Conservation (phyloP, 2,329 filamentous ascomycete genomes). For the Fusarium illudens region DNA sequence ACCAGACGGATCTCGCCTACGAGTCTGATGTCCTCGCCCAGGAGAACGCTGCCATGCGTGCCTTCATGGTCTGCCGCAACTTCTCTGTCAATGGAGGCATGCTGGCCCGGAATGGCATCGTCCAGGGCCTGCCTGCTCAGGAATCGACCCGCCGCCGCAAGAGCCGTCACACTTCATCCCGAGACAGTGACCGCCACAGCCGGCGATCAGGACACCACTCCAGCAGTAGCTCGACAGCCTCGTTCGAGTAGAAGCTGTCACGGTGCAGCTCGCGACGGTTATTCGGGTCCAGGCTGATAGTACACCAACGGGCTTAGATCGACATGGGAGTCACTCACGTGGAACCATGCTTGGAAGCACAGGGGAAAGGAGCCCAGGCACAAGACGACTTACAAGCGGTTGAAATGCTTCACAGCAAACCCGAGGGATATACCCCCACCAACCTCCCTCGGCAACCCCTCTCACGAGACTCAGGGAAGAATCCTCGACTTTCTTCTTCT, state of each 20-base stretch:
- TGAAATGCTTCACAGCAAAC: constrained; percentile 52
- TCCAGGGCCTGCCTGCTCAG: constrained; percentile 69
- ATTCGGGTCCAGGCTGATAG: constrained; percentile 10
- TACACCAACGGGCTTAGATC: constrained; percentile 24
- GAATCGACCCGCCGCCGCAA: constrained; percentile 60
- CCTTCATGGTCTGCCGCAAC: constrained; percentile 97
- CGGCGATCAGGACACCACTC: constrained; percentile 66
- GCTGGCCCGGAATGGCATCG: constrained; percentile 74
- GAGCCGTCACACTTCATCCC: constrained; percentile 61
- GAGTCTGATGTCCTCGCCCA: constrained; percentile 83
- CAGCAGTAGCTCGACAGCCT: constrained; percentile 69
- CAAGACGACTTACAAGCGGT: constrained; percentile 46
- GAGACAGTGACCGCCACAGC: constrained; percentile 56
- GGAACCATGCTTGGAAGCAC: constrained; percentile 23
- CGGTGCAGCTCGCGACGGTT: neutral
- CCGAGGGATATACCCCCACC: constrained; percentile 44
- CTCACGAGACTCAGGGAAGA: constrained; percentile 36
- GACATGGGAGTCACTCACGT: constrained; percentile 21
- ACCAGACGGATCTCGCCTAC: constrained; percentile 89
- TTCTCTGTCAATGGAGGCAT: constrained; percentile 97
- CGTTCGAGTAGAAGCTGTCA: constrained; percentile 58
- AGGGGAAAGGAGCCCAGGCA: constrained; percentile 25
- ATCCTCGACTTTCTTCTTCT: constrained; percentile 8
- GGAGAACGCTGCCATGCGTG: constrained; percentile 93
- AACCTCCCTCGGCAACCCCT: constrained; percentile 38